phyloP scores from a whole-genome alignment of 2,329 filamentous ascomycete genomes.

The Ceratocystis variospora region DNA sequence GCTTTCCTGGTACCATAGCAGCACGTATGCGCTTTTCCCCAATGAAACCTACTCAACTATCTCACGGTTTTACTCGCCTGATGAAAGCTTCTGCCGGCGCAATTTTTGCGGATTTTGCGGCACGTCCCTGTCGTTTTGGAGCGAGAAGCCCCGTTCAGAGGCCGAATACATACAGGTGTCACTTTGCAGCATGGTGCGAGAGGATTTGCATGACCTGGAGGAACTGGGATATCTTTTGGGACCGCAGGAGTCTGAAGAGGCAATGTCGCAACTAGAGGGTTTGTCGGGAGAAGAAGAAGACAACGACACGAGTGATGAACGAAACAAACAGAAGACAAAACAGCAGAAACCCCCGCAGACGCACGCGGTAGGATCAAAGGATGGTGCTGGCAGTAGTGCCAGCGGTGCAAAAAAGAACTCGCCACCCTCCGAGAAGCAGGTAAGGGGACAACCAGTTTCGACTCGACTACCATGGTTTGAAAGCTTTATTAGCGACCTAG shows the following conservation, averaged over 20 bases:
- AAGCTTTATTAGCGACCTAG: conserved; percentile 45
- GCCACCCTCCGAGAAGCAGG: conserved; percentile 21
- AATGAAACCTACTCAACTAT: conserved; percentile 61
- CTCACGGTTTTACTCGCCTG: conserved; percentile 51
- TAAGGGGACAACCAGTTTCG: conserved; percentile 19
- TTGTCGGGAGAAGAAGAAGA: conserved; percentile 22
- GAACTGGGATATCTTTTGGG: conserved; percentile 57
- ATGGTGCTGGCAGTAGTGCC: not conserved
- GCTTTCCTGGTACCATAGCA: conserved; percentile 63
- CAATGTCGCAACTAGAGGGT: conserved; percentile 19
- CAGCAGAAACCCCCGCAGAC: not conserved
- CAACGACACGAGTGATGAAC: not conserved
- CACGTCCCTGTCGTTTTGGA: conserved; percentile 73
- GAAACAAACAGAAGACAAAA: not conserved
- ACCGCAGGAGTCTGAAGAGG: conserved; percentile 16
- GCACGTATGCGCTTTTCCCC: conserved; percentile 59
- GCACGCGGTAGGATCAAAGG: not conserved
- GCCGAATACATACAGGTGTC: conserved; percentile 69
- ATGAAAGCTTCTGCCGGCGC: conserved; percentile 46
- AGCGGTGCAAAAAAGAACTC: not conserved
- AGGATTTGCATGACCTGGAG: conserved; percentile 59
- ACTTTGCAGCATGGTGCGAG: conserved; percentile 58
- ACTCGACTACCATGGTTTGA: conserved; percentile 69
- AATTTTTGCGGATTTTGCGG: conserved; percentile 90
- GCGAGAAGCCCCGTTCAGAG: conserved; percentile 55